These are phyloP conservation scores for Tylopilus felleus DNA, from an alignment of 768 basidiomycete genomes.

Conservation along the genomic window DNA sequence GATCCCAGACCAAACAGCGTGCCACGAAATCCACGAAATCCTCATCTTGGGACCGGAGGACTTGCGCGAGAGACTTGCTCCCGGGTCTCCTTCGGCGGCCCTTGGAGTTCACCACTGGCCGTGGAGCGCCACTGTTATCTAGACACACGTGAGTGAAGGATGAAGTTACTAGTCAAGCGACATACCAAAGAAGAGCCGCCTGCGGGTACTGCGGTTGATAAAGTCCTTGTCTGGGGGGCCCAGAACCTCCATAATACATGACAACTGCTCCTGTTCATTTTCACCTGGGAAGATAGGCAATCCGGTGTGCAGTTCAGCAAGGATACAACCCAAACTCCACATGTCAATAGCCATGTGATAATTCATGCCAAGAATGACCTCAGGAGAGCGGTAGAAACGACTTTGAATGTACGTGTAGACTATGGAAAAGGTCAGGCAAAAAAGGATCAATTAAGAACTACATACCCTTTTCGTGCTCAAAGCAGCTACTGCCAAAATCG, in stretches of 20 bases:
- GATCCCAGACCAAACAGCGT: conserved; percentile 98
- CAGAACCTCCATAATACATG: conserved; percentile 99
- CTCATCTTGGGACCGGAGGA: conserved; percentile 89
- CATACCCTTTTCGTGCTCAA: conserved; percentile 97
- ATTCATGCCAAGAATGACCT: conserved; percentile 98
- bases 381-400: conserved; percentile 99
- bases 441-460: conserved; percentile 3
- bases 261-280: conserved; percentile 96
- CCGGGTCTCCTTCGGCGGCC: conserved; percentile 90
- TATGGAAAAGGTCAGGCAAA: conserved; percentile 31
- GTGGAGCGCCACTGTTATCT: conserved; percentile 93
- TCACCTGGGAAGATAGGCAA: conserved; percentile 99
- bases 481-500: conserved; percentile 97
- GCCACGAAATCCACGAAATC: conserved; percentile 95
- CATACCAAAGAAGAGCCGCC: conserved; percentile 94
- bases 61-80: conserved; percentile 84
- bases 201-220: conserved; percentile 88
- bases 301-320: conserved; percentile 95
- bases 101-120: conserved; percentile 94
- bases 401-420: conserved; percentile 99
- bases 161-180: neutral
- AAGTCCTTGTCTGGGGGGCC: conserved; percentile 95
- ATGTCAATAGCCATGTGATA: conserved; percentile 99
- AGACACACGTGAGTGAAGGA: conserved; percentile 11
- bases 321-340: conserved; percentile 99